Evolutionary conservation across 2,329 filamentous ascomycete species (phyloP), one percentile per base, ranked within the genome.

Genomic region (Aspergillus sp.): DNA sequence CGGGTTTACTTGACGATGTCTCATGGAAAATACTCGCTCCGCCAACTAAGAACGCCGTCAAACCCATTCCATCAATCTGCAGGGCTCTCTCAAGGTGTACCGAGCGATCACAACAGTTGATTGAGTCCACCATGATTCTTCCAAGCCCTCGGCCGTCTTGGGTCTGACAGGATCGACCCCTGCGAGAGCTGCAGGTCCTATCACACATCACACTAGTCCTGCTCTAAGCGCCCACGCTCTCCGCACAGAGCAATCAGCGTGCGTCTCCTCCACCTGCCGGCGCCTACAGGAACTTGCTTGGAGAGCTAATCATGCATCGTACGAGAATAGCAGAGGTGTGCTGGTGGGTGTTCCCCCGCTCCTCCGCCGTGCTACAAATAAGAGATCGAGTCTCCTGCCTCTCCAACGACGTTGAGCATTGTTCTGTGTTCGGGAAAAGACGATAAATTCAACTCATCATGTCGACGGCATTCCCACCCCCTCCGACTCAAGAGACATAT

Each of bases 401-500:
- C 4, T 13, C 33, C 3, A 10, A 4, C 33, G 4, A 3, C 33
- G n/a, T 13, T 16, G 33, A 36, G 11, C 11, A 24, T 24, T 7
- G 22, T 24, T 24, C 7, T 24, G 22, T 7, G 22, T 24, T 24
- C n/a, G n/a, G n/a, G n/a, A n/a, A n/a, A n/a, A n/a, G n/a, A n/a
- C n/a, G n/a, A n/a, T n/a, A n/a, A n/a, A n/a, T n/a, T n/a, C n/a
- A n/a, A n/a, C n/a, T n/a, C n/a, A n/a, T n/a, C n/a, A 42, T 42
- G 38, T 42, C 38, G 3, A 17, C 10, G 17, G 14, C 38, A 9
- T 68, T 65, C 20, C 61, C 61, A 2, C 64, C 65, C 14, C 64
- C 65, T 3, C 65, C 66, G 7, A 53, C 35, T 9, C 61, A 66
- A 17, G 54, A 58, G 0, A 45, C 53, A n/a, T 55, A 62, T 9